Evolutionary conservation across 1,284 basidiomycete species (phyloP), one percentile per base, ranked within the genome.

Genomic region (Melampsora larici-populina): DNA sequence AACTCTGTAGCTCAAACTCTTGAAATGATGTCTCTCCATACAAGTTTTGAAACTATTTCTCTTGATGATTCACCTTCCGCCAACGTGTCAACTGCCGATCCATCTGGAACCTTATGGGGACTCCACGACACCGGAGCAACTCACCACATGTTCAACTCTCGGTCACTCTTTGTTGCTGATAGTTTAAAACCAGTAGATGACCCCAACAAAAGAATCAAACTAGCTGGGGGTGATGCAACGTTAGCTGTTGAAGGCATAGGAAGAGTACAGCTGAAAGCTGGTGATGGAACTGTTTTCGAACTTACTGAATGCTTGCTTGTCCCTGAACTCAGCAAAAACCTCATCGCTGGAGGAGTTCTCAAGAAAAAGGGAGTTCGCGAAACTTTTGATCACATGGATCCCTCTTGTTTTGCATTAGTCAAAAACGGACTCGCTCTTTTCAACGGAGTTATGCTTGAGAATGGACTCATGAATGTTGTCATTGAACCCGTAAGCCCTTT

Each of bases 141-240:
- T 36, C 62, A 64, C 29, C 62, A 64, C 62, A 64, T 64, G 62
- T 64, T 64, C 62, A 64, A 64, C 26, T 4, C 5, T 18, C 2
- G 7, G 6, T 17, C 15, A 33, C 2, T 64, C 18, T 64, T 64
- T 36, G 31, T 36, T 64, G 5, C 3, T 3, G 6, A 18, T 15
- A 55, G 18, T 55, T 15, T 55, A 3, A 24, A 21, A 18, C 17
- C 17, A 15, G 17, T 21, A 21, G 51, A 55, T 5, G 51, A 55
- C 2, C 13, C 51, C 13, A 55, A 24, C 13, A 3, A 13, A 5
- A 4, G 51, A 55, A 4, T 55, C 4, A 55, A 55, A 21, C 13
- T 55, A 24, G 51, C 51, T 55, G 51, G 51, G 51, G 51, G 51
- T 5, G 17, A 24, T 55, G 51, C 13, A 3, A 5, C 24, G 51